Percentiles rank a stretch among this genome's conserved stretches.
phyloP scores from a whole-genome alignment of 345 rosid species.

The Arabidopsis thaliana region DNA sequence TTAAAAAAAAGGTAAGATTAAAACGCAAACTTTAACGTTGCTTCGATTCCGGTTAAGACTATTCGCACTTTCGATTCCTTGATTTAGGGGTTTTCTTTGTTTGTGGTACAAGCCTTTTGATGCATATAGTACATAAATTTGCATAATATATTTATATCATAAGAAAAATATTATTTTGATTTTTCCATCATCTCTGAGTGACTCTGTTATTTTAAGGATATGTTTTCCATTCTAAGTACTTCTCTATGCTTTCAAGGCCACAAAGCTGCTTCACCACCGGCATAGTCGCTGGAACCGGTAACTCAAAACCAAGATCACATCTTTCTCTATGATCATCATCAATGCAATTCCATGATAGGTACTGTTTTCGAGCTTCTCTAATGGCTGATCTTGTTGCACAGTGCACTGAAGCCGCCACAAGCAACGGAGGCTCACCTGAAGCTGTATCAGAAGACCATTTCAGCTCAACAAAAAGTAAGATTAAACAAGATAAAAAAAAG shows the following conservation, averaged over 20 bases:
- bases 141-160: too few species aligned
- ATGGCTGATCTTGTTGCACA: conserved; percentile 83
- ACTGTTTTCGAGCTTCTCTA: conserved; percentile 70
- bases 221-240: conserved; percentile 54
- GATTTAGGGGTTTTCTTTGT: too few species aligned
- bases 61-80: too few species aligned
- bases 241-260: conserved; percentile 71
- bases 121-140: too few species aligned
- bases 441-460: conserved; percentile 55
- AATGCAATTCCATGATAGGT: conserved; percentile 54
- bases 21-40: too few species aligned
- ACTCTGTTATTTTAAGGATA: conserved; percentile 10
- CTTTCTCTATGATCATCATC: conserved; percentile 25
- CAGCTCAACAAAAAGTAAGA: background rate
- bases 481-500: too few species aligned
- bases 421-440: conserved; percentile 94
- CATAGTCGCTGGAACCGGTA: conserved; percentile 88
- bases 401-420: conserved; percentile 79
- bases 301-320: conserved; percentile 47
- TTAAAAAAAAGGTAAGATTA: too few species aligned
- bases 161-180: background rate
- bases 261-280: conserved; percentile 76
- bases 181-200: background rate
- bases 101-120: too few species aligned
- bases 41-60: too few species aligned